Base-by-base conservation (phyloP, 225 moss, liverwort and hornwort genomes). In the Physcomitrium patens region DNA sequence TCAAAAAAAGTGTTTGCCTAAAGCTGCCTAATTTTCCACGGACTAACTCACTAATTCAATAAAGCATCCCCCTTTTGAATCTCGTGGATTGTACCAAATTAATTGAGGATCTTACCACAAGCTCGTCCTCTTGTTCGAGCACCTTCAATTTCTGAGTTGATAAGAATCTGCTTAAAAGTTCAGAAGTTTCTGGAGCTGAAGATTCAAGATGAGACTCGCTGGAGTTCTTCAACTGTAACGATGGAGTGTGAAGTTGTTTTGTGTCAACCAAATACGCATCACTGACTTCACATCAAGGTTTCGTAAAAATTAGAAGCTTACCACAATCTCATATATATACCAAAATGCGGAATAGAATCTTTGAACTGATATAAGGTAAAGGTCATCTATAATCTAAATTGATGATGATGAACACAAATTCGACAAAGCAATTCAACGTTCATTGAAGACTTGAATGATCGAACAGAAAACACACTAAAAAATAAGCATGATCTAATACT, bases 61-160 rank as follows among this genome's bases (percentile, higher is more conserved):
- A 44, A 8, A 12, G 17, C 44, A 6, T 24, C 12, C 1, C 62
- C 53, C 48, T 17, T 12, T 18, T 23, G 23, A 37, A 37, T 7
- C 31, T 63, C 24, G 43, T 17, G 12, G 31, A 12, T 22, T 1
- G 49, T 15, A 12, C 49, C 49, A 49, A 56, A n/a, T 56, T 6
- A 56, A 43, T 12, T 13, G 15, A 66, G 46, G 4, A 62, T 63
- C 62, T 17, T 12, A 37, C 51, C 12, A 71, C 28, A 56, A 44
- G 53, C 28, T 60, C 14, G 18, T 54, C n/a, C 48, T 69, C 9
- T 9, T 55, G 47, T 69, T 63, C 18, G 9, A 24, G 52, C 62
- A 76, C 85, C 82, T 80, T 77, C 68, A 50, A 65, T 74, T 73
- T 78, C 69, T 78, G 80, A 54, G 82, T 75, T 17, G 80, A 73